Conservation (phyloP, 208 protist species). For the Polymyxa betae region DNA sequence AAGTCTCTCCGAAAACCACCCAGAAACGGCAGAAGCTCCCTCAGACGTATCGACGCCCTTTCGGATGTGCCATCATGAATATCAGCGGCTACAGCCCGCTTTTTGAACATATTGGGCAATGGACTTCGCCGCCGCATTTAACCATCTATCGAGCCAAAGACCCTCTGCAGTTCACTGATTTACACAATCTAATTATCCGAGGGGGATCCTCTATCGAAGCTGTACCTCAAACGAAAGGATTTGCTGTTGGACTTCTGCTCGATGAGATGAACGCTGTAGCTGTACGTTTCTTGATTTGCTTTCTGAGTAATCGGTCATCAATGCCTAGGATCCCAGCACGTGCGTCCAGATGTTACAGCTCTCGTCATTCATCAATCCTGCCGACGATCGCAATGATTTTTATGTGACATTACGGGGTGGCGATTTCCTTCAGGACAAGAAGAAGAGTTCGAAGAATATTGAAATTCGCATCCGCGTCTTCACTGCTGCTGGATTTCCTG, state of each 20-base stretch:
- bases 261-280: not conserved
- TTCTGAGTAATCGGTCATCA: not conserved
- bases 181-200: conserved; percentile 37
- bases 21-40: not conserved
- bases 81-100: not conserved
- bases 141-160: conserved; percentile 30
- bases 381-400: conserved; percentile 11
- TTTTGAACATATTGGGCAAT: conserved; percentile 28
- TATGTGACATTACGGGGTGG: conserved; percentile 34
- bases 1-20: not conserved
- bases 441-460: conserved; percentile 53
- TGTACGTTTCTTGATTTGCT: not conserved
- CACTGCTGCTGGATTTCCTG: not conserved
- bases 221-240: conserved; percentile 31
- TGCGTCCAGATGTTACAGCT: not conserved
- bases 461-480: conserved; percentile 30
- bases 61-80: conserved; percentile 30
- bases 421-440: conserved; percentile 43
- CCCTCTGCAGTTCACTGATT: not conserved
- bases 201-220: not conserved
- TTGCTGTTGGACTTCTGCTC: conserved; percentile 8
- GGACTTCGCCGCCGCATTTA: not conserved
- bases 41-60: not conserved
- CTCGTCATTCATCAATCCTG: not conserved
- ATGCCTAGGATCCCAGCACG: not conserved